phyloP scores from a whole-genome alignment of 1,284 basidiomycete species.

The Heterobasidion irregulare region DNA sequence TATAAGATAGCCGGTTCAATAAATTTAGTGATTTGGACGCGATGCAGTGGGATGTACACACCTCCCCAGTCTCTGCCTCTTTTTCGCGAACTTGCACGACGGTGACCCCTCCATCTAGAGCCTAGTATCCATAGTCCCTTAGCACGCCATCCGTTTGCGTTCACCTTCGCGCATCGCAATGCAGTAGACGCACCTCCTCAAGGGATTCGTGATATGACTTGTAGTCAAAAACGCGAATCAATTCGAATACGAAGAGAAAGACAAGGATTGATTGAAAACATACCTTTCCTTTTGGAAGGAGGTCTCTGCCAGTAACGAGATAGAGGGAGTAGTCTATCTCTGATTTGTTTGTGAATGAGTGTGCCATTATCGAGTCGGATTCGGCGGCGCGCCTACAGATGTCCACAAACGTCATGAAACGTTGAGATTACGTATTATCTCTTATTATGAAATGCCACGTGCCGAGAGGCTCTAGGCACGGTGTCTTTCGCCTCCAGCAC shows the following conservation, averaged over 20 bases:
- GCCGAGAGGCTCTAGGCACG: too few species aligned
- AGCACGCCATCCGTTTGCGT: neutral
- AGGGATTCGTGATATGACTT: constrained; percentile 58
- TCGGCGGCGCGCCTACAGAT: too few species aligned
- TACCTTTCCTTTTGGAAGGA: constrained; percentile 78
- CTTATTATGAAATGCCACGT: too few species aligned
- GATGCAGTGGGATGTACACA: constrained; percentile 20
- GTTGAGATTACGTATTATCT: too few species aligned
- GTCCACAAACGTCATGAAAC: too few species aligned
- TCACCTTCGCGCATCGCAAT: neutral
- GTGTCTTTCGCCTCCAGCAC: too few species aligned
- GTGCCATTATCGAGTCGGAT: too few species aligned
- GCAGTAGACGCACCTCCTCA: constrained; percentile 50
- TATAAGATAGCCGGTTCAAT: constrained; percentile 18
- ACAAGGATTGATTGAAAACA: neutral
- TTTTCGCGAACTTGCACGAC: constrained; percentile 90
- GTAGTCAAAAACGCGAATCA: neutral
- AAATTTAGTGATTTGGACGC: constrained; percentile 10
- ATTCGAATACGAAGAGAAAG: too few species aligned
- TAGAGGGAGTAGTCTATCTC: constrained; percentile 72
- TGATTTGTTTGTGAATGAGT: neutral
- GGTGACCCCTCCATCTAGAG: constrained; percentile 81
- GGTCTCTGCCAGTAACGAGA: constrained; percentile 78
- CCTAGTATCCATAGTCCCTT: constrained; percentile 28
- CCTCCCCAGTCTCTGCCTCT: constrained; percentile 69